Evolutionary conservation across 257 asterid species (phyloP).

Genomic region (Solanum ahanhuiri): DNA sequence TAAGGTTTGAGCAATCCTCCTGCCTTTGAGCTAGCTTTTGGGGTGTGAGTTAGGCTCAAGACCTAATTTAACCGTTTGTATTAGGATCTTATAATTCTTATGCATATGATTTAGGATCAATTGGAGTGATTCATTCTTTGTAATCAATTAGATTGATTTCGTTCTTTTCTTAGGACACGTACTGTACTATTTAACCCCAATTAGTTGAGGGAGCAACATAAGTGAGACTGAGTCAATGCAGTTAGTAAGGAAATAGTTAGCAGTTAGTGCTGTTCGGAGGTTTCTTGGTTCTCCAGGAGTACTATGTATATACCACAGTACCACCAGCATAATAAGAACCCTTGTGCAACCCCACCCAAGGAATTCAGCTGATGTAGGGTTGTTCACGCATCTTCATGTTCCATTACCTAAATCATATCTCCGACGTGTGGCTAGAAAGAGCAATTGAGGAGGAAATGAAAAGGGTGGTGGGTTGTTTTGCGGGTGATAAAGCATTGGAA

Average conservation of each 20-base stretch:
- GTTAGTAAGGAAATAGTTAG: background rate
- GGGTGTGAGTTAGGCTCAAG: background rate
- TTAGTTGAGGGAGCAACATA: background rate
- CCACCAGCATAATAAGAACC: background rate
- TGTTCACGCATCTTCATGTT: background rate
- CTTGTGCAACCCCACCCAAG: background rate
- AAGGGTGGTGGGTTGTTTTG: background rate
- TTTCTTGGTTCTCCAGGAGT: background rate
- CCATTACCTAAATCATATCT: background rate
- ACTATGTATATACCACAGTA: background rate
- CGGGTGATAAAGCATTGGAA: background rate
- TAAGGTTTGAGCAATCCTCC: background rate
- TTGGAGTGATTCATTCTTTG: background rate
- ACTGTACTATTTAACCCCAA: background rate
- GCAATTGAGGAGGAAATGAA: background rate
- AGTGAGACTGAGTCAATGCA: background rate
- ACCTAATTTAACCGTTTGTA: background rate
- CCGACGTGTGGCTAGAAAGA: background rate
- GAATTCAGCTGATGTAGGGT: background rate
- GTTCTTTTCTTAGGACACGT: background rate
- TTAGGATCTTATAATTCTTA: background rate
- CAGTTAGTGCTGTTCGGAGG: background rate
- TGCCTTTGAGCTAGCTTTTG: background rate
- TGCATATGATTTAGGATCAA: background rate
- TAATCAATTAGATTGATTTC: background rate